These are phyloP conservation scores for Ashbya aceris DNA, from an alignment of 1,139 yeast genomes.

Conservation along the genomic window DNA sequence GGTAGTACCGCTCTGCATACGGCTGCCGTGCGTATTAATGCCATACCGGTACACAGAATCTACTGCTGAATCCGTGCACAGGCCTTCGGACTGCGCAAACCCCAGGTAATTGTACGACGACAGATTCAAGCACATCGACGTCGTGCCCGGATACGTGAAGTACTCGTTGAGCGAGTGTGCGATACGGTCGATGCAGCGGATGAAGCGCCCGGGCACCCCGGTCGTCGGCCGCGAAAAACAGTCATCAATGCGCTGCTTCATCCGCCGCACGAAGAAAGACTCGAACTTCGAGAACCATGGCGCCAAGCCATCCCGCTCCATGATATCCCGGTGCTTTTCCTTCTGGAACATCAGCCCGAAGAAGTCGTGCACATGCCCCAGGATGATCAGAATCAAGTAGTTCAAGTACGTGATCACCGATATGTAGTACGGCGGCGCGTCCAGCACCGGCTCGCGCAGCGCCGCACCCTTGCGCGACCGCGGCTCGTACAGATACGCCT, in stretches of 20 bases:
- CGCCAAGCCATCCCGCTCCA: conserved; percentile 83
- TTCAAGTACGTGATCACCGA: conserved; percentile 75
- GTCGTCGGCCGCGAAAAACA: conserved; percentile 93
- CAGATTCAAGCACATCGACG: conserved; percentile 71
- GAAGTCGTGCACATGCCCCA: conserved; percentile 87
- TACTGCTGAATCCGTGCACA: conserved; percentile 76
- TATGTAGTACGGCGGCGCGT: conserved; percentile 80
- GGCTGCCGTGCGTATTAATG: conserved; percentile 68
- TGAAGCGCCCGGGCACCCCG: conserved; percentile 93
- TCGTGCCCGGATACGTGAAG: conserved; percentile 63
- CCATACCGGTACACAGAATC: conserved; percentile 59
- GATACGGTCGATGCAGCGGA: conserved; percentile 69
- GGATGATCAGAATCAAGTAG: conserved; percentile 70
- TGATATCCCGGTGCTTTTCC: conserved; percentile 51
- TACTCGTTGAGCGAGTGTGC: conserved; percentile 50
- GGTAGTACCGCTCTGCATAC: conserved; percentile 65
- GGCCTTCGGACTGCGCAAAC: conserved; percentile 91
- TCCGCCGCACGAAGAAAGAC: conserved; percentile 82
- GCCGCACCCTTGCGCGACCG: conserved; percentile 42
- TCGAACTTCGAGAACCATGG: conserved; percentile 95
- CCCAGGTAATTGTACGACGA: conserved; percentile 93
- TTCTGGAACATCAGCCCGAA: conserved; percentile 69
- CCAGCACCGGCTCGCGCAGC: conserved; percentile 49
- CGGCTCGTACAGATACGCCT: conserved; percentile 48
- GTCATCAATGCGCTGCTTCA: conserved; percentile 85